These are phyloP conservation scores for Verticillium klebahnii DNA, from an alignment of 2,329 filamentous ascomycete species.

Conservation along the genomic window DNA sequence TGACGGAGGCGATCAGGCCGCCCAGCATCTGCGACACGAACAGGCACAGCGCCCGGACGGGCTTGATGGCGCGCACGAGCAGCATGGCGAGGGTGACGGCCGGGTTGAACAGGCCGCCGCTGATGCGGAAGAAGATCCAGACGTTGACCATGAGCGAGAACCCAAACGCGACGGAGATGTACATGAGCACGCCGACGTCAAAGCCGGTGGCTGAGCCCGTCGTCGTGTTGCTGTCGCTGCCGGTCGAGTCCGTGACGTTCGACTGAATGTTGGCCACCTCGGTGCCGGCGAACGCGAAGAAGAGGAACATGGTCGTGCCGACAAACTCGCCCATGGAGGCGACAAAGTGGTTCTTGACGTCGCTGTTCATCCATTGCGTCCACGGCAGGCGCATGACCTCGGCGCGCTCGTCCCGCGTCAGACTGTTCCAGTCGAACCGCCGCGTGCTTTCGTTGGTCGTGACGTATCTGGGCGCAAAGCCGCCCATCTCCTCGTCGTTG, in stretches of 20 bases:
- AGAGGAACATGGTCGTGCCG: conserved; percentile 37
- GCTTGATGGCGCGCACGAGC: conserved; percentile 42
- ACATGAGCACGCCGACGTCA: conserved; percentile 35
- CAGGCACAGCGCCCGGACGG: conserved; percentile 39
- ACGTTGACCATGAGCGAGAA: conserved; percentile 41
- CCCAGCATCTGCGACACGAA: conserved; percentile 46
- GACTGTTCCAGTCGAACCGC: conserved; percentile 30
- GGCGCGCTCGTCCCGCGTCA: conserved; percentile 33
- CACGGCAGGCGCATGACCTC: conserved; percentile 39
- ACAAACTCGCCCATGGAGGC: conserved; percentile 33
- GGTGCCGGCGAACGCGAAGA: conserved; percentile 37
- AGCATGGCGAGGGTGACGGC: conserved; percentile 45
- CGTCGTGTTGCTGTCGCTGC: conserved; percentile 27
- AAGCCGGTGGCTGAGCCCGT: conserved; percentile 38
- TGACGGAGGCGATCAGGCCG: conserved; percentile 35
- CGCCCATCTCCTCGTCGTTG: conserved; percentile 8
- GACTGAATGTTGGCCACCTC: conserved; percentile 34
- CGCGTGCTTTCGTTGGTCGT: conserved; percentile 5
- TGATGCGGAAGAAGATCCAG: conserved; percentile 44
- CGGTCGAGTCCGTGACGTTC: conserved; percentile 16
- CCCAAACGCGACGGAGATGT: conserved; percentile 36
- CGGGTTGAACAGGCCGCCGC: conserved; percentile 31
- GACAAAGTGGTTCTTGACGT: conserved; percentile 38
- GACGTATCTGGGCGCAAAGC: conserved; percentile 1
- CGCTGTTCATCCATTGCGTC: conserved; percentile 42